phyloP scores from a whole-genome alignment of 2,329 filamentous ascomycete genomes.

The Fusarium phyllophilum region DNA sequence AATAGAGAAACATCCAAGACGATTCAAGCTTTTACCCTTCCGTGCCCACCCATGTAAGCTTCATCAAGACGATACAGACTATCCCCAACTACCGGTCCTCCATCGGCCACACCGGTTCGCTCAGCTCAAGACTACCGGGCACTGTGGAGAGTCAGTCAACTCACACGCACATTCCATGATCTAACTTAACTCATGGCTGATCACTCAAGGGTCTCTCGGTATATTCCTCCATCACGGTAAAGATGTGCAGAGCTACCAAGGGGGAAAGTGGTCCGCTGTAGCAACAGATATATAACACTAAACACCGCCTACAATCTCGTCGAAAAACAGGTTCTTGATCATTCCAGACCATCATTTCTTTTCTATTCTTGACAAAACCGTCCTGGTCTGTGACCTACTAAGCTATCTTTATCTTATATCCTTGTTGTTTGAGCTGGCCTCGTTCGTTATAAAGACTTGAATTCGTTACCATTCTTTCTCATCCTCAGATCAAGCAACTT shows the following conservation, averaged over 20 bases:
- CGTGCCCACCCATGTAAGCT: background rate
- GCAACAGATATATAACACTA: constrained; percentile 23
- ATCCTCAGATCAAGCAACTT: constrained; percentile 3
- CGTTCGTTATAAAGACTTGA: constrained; percentile 21
- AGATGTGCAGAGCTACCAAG: constrained; percentile 24
- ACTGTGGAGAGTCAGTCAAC: background rate
- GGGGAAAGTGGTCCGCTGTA: background rate
- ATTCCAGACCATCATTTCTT: constrained; percentile 3
- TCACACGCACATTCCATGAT: background rate
- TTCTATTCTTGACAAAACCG: constrained; percentile 22
- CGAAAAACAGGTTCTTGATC: constrained; percentile 11
- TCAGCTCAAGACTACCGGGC: background rate
- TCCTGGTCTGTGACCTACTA: constrained; percentile 32
- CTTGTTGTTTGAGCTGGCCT: constrained; percentile 28
- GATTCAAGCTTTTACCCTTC: constrained; percentile 16
- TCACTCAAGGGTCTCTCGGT: constrained; percentile 14
- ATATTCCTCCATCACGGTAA: constrained; percentile 7
- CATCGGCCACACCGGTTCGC: constrained; percentile 3
- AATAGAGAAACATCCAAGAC: constrained; percentile 18
- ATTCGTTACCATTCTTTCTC: background rate
- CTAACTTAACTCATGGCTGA: background rate
- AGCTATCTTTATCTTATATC: constrained; percentile 5
- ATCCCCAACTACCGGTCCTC: constrained; percentile 2
- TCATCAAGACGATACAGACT: constrained; percentile 21
- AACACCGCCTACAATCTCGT: constrained; percentile 3